Base-by-base conservation (phyloP, 1,284 basidiomycete species). In the Erythrobasidium hasegawianum region DNA sequence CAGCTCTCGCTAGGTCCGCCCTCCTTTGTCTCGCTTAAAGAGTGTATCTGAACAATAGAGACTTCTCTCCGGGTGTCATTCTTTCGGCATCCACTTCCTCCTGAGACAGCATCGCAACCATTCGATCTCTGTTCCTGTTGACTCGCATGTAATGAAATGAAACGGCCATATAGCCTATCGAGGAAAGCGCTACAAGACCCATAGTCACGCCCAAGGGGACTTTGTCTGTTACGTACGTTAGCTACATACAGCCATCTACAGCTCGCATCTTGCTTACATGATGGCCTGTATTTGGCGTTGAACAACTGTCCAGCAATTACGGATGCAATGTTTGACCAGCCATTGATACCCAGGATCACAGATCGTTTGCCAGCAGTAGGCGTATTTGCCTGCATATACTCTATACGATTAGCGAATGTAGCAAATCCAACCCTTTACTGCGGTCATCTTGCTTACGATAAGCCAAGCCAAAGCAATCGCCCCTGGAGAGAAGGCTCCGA, bases 81-180 rank as follows among this genome's bases (percentile, higher is more conserved):
- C 33, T 16, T 59, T 72, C 71, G 2, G 61, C 65, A n/a, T 68
- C 52, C 18, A 70, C 47, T 59, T 72, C 62, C 33, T 69, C 71
- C 11, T 57, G 41, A 9, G 65, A 58, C 69, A 69, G 65, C 24
- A 18, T 40, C 1, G 64, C 61, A 18, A 72, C 14, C 47, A 53
- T 62, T 8, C 49, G 47, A 9, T 56, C 60, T 22, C 71, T 43
- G 24, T 64, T 20, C 22, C 26, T 29, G 62, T 71, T 70, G 11
- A 45, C 43, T 22, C 47, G 47, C 16, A 60, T 14, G 45, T 55
- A 62, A 41, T 59, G 27, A 39, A 65, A 53, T 11, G 53, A 27
- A 10, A 66, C 38, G 39, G 61, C 69, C 10, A 26, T 45, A 14
- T 59, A 27, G 2, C 22, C 14, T 16, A 56, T 29, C 14, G 33